Conservation (phyloP, 257 asterid species). For the Petunia axillaris region DNA sequence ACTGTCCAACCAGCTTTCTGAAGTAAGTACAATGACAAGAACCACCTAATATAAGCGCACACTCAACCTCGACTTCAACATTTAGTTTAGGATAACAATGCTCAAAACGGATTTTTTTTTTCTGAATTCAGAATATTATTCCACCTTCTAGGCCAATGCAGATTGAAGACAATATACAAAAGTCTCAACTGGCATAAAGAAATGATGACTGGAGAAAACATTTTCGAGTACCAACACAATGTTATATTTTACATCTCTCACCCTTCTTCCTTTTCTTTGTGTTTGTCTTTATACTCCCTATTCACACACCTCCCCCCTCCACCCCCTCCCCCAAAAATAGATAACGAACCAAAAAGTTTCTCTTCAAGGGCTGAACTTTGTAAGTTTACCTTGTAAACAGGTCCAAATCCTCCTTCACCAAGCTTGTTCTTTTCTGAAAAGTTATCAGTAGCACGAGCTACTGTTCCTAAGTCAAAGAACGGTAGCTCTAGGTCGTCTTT, state of each 20-base stretch:
- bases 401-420: constrained; percentile 62
- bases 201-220: neutral
- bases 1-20: neutral
- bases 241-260: neutral
- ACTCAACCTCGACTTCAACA: neutral
- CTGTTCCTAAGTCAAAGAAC: constrained; percentile 38
- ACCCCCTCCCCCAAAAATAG: neutral
- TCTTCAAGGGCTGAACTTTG: neutral
- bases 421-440: constrained; percentile 43
- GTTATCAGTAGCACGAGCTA: constrained; percentile 44
- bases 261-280: neutral
- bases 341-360: neutral
- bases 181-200: neutral
- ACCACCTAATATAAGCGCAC: neutral
- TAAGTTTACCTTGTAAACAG: constrained; percentile 50
- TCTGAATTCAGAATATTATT: neutral
- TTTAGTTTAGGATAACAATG: neutral
- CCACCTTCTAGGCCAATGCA: neutral
- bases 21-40: neutral
- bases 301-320: neutral
- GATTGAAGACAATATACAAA: neutral
- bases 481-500: constrained; percentile 49
- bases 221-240: neutral
- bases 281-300: neutral
- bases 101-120: neutral